phyloP scores from a whole-genome alignment of 495 filamentous ascomycete genomes.

The Penicillium bovifimosum region DNA sequence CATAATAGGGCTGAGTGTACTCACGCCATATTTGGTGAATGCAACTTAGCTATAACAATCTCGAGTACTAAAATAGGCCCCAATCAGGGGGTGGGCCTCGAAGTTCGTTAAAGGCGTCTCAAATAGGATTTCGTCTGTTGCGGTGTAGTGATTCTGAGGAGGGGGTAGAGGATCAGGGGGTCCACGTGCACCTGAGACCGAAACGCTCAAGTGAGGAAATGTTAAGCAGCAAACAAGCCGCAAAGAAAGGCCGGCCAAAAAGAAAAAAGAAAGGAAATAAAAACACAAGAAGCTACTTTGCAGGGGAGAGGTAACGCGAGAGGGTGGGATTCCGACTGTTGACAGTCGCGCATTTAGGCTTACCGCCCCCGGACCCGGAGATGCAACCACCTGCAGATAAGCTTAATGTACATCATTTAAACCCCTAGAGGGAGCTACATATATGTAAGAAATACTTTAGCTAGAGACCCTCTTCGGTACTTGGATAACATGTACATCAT shows the following conservation, averaged over 20 bases:
- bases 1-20: slow-evolving; percentile 19
- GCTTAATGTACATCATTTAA: slow-evolving; percentile 8
- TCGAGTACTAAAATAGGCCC: slow-evolving; percentile 13
- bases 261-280: not conserved
- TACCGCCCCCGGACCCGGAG: slow-evolving; percentile 14
- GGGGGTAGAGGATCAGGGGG: slow-evolving; percentile 26
- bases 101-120: slow-evolving; percentile 9
- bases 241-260: slow-evolving; percentile 2
- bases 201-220: slow-evolving; percentile 1
- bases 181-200: slow-evolving; percentile 9
- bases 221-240: not conserved
- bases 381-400: slow-evolving; percentile 7
- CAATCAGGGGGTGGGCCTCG: slow-evolving; percentile 24
- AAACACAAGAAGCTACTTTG: not conserved
- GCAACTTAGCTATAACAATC: not conserved
- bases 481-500: not conserved
- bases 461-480: not conserved
- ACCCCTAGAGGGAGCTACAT: slow-evolving; percentile 4
- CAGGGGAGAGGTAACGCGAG: not conserved
- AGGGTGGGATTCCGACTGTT: slow-evolving; percentile 10
- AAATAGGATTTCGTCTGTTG: slow-evolving; percentile 4
- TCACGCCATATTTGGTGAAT: slow-evolving; percentile 44
- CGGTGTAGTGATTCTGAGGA: slow-evolving; percentile 12
- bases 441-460: not conserved
- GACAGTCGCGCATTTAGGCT: slow-evolving; percentile 12